Conservation (phyloP, 768 basidiomycete species). For the Xerocomellus intermedius region DNA sequence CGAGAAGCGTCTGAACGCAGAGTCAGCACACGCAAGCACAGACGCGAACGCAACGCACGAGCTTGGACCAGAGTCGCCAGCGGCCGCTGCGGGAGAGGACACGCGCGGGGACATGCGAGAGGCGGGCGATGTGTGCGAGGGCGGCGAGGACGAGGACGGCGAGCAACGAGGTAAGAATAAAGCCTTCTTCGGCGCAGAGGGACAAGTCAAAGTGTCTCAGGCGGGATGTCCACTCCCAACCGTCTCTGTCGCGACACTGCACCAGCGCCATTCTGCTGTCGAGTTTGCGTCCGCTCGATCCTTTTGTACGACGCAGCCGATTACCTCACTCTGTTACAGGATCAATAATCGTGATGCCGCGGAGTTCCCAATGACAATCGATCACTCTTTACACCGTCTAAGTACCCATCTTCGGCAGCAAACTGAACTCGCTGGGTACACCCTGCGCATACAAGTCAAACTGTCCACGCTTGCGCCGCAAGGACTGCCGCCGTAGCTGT, state of each 20-base stretch:
- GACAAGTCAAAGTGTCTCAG: slow-evolving; percentile 72
- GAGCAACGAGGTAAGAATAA: slow-evolving; percentile 56
- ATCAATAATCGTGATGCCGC: no score
- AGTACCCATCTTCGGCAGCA: slow-evolving; percentile 7
- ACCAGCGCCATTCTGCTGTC: slow-evolving; percentile 33
- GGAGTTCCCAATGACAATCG: no score
- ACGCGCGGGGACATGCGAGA: slow-evolving; percentile 24
- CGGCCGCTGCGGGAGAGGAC: slow-evolving; percentile 47
- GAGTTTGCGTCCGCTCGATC: not conserved
- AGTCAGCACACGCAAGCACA: not conserved
- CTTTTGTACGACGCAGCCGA: not conserved
- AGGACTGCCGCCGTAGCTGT: slow-evolving; percentile 1
- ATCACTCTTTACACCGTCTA: no score
- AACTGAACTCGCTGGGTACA: slow-evolving; percentile 14
- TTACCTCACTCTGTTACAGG: not conserved
- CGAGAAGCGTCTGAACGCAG: slow-evolving; percentile 44
- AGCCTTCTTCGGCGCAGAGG: slow-evolving; percentile 77
- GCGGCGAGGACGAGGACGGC: slow-evolving; percentile 43
- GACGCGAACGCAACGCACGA: slow-evolving; percentile 46
- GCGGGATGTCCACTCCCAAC: slow-evolving; percentile 61
- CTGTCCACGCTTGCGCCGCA: slow-evolving; percentile 9
- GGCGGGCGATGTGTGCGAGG: slow-evolving; percentile 38
- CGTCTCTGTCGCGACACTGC: slow-evolving; percentile 55
- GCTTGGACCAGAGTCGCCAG: slow-evolving; percentile 56
- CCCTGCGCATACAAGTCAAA: slow-evolving; percentile 17